Conservation (phyloP, 2,329 filamentous ascomycete genomes). For the Daldinia sp. region DNA sequence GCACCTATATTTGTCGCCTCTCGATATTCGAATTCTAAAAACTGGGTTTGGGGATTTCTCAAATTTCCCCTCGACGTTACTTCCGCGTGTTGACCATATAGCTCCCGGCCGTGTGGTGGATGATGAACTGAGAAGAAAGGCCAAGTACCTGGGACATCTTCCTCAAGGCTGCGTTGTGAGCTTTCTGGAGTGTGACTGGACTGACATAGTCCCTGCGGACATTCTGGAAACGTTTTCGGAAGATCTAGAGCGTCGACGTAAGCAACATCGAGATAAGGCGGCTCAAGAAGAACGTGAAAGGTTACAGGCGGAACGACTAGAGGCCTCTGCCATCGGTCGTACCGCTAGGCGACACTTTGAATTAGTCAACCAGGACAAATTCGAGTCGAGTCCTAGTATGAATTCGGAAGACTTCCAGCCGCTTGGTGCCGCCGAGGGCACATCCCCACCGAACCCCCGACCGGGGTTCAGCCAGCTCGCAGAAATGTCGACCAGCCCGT, state of each 20-base stretch:
- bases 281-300: slow-evolving; percentile 86
- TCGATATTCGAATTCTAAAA: slow-evolving; percentile 93
- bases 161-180: slow-evolving; percentile 90
- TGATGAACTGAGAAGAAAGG: slow-evolving; percentile 80
- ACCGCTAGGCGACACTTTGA: slow-evolving; percentile 52
- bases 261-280: slow-evolving; percentile 83
- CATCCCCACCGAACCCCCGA: slow-evolving; percentile 65
- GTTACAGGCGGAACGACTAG: slow-evolving; percentile 80
- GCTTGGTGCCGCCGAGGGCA: slow-evolving; percentile 58
- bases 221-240: slow-evolving; percentile 77
- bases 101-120: slow-evolving; percentile 89
- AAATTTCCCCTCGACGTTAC: slow-evolving; percentile 82
- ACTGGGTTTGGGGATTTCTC: slow-evolving; percentile 86
- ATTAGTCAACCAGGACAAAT: slow-evolving; percentile 51
- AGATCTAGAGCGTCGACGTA: slow-evolving; percentile 79
- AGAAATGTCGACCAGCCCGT: slow-evolving; percentile 82
- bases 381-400: slow-evolving; percentile 52
- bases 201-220: slow-evolving; percentile 80
- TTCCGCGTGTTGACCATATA: slow-evolving; percentile 88
- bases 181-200: slow-evolving; percentile 95
- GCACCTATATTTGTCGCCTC: slow-evolving; percentile 87
- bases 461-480: slow-evolving; percentile 74
- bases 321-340: slow-evolving; percentile 73
- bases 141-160: slow-evolving; percentile 87
- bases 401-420: slow-evolving; percentile 72